phyloP scores from a whole-genome alignment of 2,329 filamentous ascomycete species.

The Hymenoscyphus linearis region DNA sequence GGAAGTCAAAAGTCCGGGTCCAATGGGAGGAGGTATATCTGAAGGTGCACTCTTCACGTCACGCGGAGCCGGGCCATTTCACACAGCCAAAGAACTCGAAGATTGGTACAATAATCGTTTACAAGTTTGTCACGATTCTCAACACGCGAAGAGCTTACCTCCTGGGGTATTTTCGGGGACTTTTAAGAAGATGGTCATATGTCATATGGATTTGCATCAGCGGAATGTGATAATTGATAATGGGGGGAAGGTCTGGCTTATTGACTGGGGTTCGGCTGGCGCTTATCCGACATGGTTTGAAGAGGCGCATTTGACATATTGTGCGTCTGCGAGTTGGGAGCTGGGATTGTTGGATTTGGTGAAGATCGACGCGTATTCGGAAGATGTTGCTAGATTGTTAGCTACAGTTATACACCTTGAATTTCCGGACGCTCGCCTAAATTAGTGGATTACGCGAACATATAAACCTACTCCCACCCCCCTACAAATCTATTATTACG shows the following conservation, averaged over 20 bases:
- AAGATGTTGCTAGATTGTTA: not conserved
- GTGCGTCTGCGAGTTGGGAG: not conserved
- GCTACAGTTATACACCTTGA: too few relatives aligned
- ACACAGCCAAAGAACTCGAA: too few relatives aligned
- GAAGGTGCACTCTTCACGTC: too few relatives aligned
- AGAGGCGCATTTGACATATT: not conserved
- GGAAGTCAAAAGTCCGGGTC: slow-evolving; percentile 9
- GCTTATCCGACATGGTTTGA: slow-evolving; percentile 17
- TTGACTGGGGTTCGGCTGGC: slow-evolving; percentile 16
- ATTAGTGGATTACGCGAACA: too few relatives aligned
- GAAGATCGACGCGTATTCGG: not conserved
- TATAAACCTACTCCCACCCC: too few relatives aligned
- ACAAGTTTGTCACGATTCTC: slow-evolving; percentile 14
- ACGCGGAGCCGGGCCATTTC: too few relatives aligned
- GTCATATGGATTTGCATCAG: slow-evolving; percentile 8
- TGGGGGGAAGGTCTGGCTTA: slow-evolving; percentile 14
- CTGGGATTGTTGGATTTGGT: not conserved
- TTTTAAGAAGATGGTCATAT: slow-evolving; percentile 14
- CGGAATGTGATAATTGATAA: slow-evolving; percentile 12
- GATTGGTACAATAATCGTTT: slow-evolving; percentile 15
- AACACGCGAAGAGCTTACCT: too few relatives aligned
- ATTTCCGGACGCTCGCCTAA: too few relatives aligned
- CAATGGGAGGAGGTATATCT: too few relatives aligned
- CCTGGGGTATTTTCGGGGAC: too few relatives aligned
- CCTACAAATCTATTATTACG: too few relatives aligned